Evolutionary conservation across 148 eudicot species (phyloP).

Genomic region (Silene uniflora): DNA sequence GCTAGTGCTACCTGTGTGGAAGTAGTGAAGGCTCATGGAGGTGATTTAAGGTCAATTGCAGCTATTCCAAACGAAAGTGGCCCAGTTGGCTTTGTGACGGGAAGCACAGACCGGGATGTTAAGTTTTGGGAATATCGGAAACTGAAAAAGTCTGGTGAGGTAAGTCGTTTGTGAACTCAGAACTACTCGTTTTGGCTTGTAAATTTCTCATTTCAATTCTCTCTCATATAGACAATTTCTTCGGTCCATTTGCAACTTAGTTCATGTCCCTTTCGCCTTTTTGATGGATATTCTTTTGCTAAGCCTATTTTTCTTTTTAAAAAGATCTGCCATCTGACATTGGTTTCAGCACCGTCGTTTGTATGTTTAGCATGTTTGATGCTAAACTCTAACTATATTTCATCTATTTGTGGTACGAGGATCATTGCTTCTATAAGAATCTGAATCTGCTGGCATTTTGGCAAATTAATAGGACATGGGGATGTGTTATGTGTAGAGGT

Average conservation of each 20-base stretch:
- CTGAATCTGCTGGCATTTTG: no score
- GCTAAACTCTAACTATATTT: no score
- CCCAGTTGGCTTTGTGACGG: slow-evolving; percentile 83
- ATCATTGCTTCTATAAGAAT: no score
- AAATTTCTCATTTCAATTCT: slow-evolving; percentile 11
- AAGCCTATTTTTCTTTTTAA: neutral
- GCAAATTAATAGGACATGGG: no score
- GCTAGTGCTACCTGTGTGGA: slow-evolving; percentile 86
- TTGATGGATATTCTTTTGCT: neutral
- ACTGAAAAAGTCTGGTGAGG: slow-evolving; percentile 50
- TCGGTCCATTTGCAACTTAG: neutral
- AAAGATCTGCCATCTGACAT: neutral
- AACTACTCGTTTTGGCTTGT: neutral
- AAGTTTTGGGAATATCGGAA: slow-evolving; percentile 84
- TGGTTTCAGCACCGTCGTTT: neutral
- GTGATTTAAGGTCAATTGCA: slow-evolving; percentile 65
- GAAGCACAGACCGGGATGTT: slow-evolving; percentile 90
- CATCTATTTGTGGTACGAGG: no score
- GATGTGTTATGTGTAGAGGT: no score
- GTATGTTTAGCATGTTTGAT: no score
- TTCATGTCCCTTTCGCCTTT: neutral
- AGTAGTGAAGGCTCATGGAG: slow-evolving; percentile 88
- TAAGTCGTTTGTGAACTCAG: slow-evolving; percentile 32
- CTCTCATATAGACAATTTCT: neutral
- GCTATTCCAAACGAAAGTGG: slow-evolving; percentile 68